Conservation (phyloP, 139 green algal genomes). For the Ostreobium quekettii region DNA sequence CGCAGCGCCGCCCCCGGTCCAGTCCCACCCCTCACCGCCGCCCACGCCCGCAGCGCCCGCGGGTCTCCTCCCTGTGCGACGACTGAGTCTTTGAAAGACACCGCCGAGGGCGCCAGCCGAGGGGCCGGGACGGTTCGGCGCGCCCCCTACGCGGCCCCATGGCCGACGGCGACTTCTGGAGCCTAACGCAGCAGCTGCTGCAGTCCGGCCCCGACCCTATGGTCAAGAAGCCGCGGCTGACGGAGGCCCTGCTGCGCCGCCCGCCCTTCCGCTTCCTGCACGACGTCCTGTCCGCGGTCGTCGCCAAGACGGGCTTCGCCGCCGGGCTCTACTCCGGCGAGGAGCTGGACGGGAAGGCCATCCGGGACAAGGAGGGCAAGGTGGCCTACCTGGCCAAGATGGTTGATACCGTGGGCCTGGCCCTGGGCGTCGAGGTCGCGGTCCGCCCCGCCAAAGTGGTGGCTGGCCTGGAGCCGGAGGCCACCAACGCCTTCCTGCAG, state of each 20-base stretch:
- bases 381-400: slow-evolving; percentile 70
- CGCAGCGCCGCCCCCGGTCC: too few species aligned
- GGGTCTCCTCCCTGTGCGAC: too few species aligned
- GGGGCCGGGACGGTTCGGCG: too few species aligned
- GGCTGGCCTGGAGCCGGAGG: slow-evolving; percentile 70
- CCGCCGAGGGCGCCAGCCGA: too few species aligned
- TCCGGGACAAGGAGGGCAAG: slow-evolving; percentile 74
- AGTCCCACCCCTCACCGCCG: too few species aligned
- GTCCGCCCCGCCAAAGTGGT: slow-evolving; percentile 69
- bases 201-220: slow-evolving; percentile 43
- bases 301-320: slow-evolving; percentile 59
- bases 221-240: slow-evolving; percentile 56
- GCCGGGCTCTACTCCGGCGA: slow-evolving; percentile 48
- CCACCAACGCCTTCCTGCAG: slow-evolving; percentile 75
- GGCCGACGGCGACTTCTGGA: too few species aligned
- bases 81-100: too few species aligned
- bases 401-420: slow-evolving; percentile 48
- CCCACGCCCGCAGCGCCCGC: too few species aligned
- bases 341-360: slow-evolving; percentile 53
- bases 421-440: slow-evolving; percentile 38
- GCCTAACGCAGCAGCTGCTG: slow-evolving; percentile 41
- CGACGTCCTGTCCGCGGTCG: slow-evolving; percentile 68
- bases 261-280: slow-evolving; percentile 81
- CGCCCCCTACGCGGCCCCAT: too few species aligned
- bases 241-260: slow-evolving; percentile 58